A percentile compares a stretch with the other conserved stretches of the same genome.
Evolutionary conservation across 2,329 filamentous ascomycete species (phyloP).

Genomic region (Ambrosiella beaveri): DNA sequence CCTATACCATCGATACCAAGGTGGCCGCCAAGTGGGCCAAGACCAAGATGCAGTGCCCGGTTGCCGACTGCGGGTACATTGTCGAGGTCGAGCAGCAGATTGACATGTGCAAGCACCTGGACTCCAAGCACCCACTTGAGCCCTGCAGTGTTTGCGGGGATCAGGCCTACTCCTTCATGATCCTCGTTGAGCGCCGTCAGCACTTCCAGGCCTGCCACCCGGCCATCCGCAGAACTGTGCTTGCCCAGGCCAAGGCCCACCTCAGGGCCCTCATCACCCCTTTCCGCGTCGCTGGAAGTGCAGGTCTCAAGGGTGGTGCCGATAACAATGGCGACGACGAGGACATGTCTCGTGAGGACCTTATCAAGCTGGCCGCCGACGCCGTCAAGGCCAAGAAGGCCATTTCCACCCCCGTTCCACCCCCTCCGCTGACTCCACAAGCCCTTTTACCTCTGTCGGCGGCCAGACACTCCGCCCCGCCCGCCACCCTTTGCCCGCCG

Average conservation of each 20-base stretch:
- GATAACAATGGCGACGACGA: too few relatives aligned
- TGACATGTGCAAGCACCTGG: slow-evolving; percentile 4
- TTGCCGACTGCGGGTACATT: slow-evolving; percentile 6
- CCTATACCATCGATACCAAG: neutral
- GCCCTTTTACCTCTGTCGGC: neutral
- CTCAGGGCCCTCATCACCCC: neutral
- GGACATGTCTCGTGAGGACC: too few relatives aligned
- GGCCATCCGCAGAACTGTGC: neutral
- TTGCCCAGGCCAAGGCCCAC: neutral
- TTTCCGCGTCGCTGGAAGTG: too few relatives aligned
- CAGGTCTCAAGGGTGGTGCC: too few relatives aligned
- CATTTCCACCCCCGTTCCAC: neutral
- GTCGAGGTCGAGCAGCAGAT: neutral
- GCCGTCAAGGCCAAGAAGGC: too few relatives aligned
- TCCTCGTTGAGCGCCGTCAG: neutral
- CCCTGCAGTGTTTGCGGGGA: slow-evolving; percentile 4
- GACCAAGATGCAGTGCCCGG: slow-evolving; percentile 7
- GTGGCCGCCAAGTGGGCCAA: neutral
- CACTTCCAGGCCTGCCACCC: slow-evolving; percentile 2
- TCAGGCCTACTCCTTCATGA: slow-evolving; percentile 1
- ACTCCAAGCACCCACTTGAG: slow-evolving; percentile 1
- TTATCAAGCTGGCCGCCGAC: too few relatives aligned
- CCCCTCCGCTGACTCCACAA: neutral
- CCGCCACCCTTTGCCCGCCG: neutral
- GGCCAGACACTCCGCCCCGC: neutral